Percentiles rank a stretch among this genome's conserved stretches.
Conservation (phyloP, 2,329 filamentous ascomycete species). For the Alternaria gansuensis region DNA sequence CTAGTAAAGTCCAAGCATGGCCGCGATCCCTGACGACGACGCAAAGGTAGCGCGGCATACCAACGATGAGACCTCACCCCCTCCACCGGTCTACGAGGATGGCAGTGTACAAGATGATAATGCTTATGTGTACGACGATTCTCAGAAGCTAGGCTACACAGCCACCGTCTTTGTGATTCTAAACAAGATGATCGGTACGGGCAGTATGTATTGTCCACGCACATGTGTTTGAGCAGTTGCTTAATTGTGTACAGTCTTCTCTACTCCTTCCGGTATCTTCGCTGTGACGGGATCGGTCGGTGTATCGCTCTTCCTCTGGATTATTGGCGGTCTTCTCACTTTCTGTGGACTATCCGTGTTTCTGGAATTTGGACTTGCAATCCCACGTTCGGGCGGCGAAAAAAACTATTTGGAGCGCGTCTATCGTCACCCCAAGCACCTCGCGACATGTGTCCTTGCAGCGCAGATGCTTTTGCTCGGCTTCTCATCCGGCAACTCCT, state of each 20-base stretch:
- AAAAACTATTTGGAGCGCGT: constrained; percentile 74
- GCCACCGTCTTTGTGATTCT: constrained; percentile 48
- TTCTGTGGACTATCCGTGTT: constrained; percentile 69
- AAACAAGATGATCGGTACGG: constrained; percentile 46
- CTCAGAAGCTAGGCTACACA: constrained; percentile 47
- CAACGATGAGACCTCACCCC: constrained; percentile 23
- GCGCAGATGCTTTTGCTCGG: constrained; percentile 69
- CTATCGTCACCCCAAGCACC: constrained; percentile 66
- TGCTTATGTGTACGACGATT: constrained; percentile 45
- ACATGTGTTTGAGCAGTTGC: constrained; percentile 12
- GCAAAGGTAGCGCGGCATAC: constrained; percentile 31
- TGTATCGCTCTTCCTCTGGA: constrained; percentile 64
- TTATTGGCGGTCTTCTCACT: constrained; percentile 63
- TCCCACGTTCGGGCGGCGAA: constrained; percentile 69
- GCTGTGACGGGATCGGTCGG: constrained; percentile 65
- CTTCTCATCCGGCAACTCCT: constrained; percentile 66
- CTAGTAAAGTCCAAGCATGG: constrained; percentile 26
- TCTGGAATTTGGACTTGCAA: constrained; percentile 70
- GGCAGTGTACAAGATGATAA: constrained; percentile 46
- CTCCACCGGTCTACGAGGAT: constrained; percentile 31
- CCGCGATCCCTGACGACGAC: constrained; percentile 32
- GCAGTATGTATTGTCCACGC: constrained; percentile 31
- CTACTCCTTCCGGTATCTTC: constrained; percentile 66
- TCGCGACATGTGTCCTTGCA: constrained; percentile 68
- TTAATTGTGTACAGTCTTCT: constrained; percentile 56